Percentiles rank a stretch among this genome's conserved stretches.
These are phyloP conservation scores for Solanum microdontum DNA, from an alignment of 257 asterid genomes.

Conservation along the genomic window DNA sequence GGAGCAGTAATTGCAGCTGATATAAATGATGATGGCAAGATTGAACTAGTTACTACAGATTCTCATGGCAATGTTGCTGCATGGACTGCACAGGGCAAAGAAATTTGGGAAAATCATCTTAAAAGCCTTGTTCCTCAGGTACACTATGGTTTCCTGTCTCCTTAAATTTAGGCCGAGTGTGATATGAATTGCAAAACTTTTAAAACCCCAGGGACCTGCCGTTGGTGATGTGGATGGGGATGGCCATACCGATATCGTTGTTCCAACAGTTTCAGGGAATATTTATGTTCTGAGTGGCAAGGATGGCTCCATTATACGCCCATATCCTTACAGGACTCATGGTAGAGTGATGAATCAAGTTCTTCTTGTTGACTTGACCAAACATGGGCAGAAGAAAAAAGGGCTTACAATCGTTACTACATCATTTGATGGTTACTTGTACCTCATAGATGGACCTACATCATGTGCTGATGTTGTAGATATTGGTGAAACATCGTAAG, in stretches of 20 bases:
- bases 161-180: not conserved
- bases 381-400: slow-evolving; percentile 74
- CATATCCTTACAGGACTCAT: slow-evolving; percentile 93
- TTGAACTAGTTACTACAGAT: slow-evolving; percentile 88
- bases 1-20: slow-evolving; percentile 96
- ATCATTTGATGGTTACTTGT: slow-evolving; percentile 93
- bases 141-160: not conserved
- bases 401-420: slow-evolving; percentile 90
- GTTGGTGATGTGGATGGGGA: slow-evolving; percentile 98
- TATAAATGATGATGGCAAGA: slow-evolving; percentile 95
- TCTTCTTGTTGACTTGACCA: slow-evolving; percentile 93
- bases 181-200: not conserved
- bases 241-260: slow-evolving; percentile 88
- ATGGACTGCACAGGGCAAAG: slow-evolving; percentile 96
- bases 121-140: slow-evolving; percentile 86
- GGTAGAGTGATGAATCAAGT: slow-evolving; percentile 97
- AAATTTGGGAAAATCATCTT: slow-evolving; percentile 83
- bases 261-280: slow-evolving; percentile 94
- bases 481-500: slow-evolving; percentile 99
- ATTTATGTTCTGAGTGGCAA: slow-evolving; percentile 92
- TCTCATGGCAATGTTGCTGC: slow-evolving; percentile 98
- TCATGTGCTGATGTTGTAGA: slow-evolving; percentile 99
- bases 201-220: slow-evolving; percentile 45
- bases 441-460: slow-evolving; percentile 92
- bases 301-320: slow-evolving; percentile 80